These are phyloP conservation scores for Camelina neglecta DNA, from an alignment of 345 rosid species.

Conservation along the genomic window DNA sequence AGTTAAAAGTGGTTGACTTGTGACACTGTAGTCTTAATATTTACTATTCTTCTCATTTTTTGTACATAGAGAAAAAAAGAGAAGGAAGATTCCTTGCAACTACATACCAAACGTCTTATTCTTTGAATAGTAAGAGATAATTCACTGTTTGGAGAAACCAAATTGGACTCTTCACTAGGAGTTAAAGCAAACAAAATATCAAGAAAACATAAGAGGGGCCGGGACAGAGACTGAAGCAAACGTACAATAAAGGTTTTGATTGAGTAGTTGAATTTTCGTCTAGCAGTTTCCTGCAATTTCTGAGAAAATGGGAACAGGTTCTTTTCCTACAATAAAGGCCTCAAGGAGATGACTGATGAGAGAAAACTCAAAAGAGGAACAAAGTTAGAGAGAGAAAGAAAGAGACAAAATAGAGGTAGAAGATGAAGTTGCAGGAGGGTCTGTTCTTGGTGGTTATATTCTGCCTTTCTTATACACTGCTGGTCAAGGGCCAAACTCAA, in stretches of 20 bases:
- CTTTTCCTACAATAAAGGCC: neutral
- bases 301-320: neutral
- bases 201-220: too few species aligned
- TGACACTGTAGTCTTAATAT: too few species aligned
- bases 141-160: neutral
- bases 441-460: neutral
- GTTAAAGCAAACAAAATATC: too few species aligned
- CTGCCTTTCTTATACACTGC: neutral
- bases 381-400: neutral
- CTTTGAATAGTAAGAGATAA: neutral
- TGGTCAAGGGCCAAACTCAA: neutral
- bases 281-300: neutral
- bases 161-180: neutral
- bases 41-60: too few species aligned
- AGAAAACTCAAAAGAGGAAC: constrained; percentile 11
- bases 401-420: neutral
- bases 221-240: too few species aligned
- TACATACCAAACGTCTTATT: neutral
- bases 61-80: too few species aligned
- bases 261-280: neutral
- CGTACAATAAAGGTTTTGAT: neutral
- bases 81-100: too few species aligned
- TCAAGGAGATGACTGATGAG: neutral
- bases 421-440: constrained; percentile 5
- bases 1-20: too few species aligned